These are phyloP conservation scores for Golubevia sp. DNA, from an alignment of 1,284 basidiomycete genomes.

Conservation along the genomic window DNA sequence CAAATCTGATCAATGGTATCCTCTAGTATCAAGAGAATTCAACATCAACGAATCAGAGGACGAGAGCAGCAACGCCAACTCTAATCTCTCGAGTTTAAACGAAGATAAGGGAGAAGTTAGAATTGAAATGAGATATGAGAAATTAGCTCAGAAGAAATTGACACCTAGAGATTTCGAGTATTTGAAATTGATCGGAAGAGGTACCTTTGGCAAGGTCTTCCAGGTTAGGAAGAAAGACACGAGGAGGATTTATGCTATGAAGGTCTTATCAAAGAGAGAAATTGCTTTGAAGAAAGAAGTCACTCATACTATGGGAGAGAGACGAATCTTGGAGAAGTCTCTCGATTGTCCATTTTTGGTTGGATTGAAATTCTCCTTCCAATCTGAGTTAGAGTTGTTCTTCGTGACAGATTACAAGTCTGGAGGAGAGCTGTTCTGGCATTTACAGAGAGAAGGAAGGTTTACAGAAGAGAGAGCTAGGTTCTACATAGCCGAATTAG, in stretches of 20 bases:
- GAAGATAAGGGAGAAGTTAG: constrained; percentile 30
- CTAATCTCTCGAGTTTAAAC: constrained; percentile 14
- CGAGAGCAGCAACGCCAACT: constrained; percentile 13
- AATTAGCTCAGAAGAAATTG: constrained; percentile 51
- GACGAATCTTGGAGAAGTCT: constrained; percentile 63
- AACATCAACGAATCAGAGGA: constrained; percentile 4
- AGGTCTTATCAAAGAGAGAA: constrained; percentile 62
- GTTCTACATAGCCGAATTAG: constrained; percentile 57
- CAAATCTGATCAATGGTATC: constrained; percentile 61
- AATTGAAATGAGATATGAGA: constrained; percentile 53
- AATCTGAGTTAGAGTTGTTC: constrained; percentile 60
- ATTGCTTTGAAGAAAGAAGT: constrained; percentile 60
- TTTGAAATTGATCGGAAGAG: constrained; percentile 62
- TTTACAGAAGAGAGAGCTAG: constrained; percentile 47
- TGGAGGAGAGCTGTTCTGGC: constrained; percentile 63
- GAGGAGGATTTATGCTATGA: constrained; percentile 63
- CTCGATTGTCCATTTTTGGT: constrained; percentile 63
- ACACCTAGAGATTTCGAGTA: constrained; percentile 62
- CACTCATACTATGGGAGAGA: constrained; percentile 62
- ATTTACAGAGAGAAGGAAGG: constrained; percentile 57
- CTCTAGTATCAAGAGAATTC: constrained; percentile 24
- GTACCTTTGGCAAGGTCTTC: constrained; percentile 63
- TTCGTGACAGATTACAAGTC: constrained; percentile 64
- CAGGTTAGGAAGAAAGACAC: constrained; percentile 64
- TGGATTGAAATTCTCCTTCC: constrained; percentile 63